phyloP scores from a whole-genome alignment of 2,329 filamentous ascomycete species.

The Xylaria sp. region DNA sequence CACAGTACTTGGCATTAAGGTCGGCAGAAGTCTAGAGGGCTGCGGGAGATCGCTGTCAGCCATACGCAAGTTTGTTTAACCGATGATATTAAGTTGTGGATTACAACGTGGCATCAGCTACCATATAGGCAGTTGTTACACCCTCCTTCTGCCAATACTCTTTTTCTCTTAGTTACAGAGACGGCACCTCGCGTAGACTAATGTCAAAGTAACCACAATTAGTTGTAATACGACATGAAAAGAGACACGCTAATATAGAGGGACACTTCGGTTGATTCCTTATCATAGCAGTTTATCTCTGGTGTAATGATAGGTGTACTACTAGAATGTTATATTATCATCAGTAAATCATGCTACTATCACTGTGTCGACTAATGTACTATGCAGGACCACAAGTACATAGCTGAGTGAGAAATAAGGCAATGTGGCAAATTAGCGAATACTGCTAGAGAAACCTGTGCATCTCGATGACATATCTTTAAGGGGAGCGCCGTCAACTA shows the following conservation, averaged over 20 bases:
- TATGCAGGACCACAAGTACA: neutral
- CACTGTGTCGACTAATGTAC: neutral
- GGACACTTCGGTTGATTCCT: neutral
- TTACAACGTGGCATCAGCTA: neutral
- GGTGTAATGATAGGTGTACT: neutral
- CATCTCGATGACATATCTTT: neutral
- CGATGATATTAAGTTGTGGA: neutral
- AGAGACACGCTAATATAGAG: neutral
- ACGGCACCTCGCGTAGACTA: neutral
- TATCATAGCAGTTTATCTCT: neutral
- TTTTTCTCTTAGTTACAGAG: neutral
- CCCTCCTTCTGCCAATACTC: neutral
- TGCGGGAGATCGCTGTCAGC: neutral
- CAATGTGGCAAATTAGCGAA: neutral
- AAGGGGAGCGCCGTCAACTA: neutral
- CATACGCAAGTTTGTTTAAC: constrained; percentile 1
- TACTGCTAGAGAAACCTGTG: neutral
- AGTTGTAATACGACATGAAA: neutral
- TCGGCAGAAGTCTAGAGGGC: neutral
- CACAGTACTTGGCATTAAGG: neutral
- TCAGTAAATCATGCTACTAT: neutral
- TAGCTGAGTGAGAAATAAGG: neutral
- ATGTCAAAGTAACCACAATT: neutral
- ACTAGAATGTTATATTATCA: neutral
- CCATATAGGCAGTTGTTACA: neutral